Evolutionary conservation across 805 yeast species (phyloP).

Genomic region (Candida germanica): DNA sequence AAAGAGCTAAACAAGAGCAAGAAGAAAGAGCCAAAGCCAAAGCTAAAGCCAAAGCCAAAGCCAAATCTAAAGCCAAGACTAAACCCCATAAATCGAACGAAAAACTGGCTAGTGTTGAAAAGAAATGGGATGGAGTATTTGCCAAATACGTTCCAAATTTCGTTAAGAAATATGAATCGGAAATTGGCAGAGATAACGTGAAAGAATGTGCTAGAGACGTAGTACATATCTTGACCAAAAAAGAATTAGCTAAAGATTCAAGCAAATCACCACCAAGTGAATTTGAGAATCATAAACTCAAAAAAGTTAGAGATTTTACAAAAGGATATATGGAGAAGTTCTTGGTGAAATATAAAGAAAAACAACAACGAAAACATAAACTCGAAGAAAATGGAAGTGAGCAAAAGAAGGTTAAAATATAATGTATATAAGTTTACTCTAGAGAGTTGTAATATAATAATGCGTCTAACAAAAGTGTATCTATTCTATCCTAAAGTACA

Average conservation of each 20-base stretch:
- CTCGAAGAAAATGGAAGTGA: constrained; percentile 1
- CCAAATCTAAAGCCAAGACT: constrained; percentile 5
- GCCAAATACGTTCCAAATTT: constrained; percentile 80
- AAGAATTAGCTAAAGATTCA: constrained; percentile 56
- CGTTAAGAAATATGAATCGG: constrained; percentile 60
- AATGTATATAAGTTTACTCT: no score
- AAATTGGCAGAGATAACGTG: constrained; percentile 67
- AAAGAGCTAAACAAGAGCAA: constrained; percentile 19
- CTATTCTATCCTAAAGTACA: constrained; percentile 1
- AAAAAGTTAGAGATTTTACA: constrained; percentile 66
- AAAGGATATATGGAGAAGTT: constrained; percentile 66
- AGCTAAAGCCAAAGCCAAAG: constrained; percentile 12
- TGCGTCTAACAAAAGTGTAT: no score
- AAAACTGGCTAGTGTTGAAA: constrained; percentile 17
- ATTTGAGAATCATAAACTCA: constrained; percentile 59
- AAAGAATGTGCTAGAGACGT: constrained; percentile 81
- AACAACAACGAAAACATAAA: constrained; percentile 21
- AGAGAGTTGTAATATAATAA: no score
- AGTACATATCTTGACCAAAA: constrained; percentile 60
- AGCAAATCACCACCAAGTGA: constrained; percentile 48
- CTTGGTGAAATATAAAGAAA: constrained; percentile 44
- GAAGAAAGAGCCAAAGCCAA: constrained; percentile 19
- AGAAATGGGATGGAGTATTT: constrained; percentile 47
- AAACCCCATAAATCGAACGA: background rate
- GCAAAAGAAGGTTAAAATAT: background rate